These are phyloP conservation scores for Suillus subaureus DNA, from an alignment of 768 basidiomycete genomes.

Conservation along the genomic window DNA sequence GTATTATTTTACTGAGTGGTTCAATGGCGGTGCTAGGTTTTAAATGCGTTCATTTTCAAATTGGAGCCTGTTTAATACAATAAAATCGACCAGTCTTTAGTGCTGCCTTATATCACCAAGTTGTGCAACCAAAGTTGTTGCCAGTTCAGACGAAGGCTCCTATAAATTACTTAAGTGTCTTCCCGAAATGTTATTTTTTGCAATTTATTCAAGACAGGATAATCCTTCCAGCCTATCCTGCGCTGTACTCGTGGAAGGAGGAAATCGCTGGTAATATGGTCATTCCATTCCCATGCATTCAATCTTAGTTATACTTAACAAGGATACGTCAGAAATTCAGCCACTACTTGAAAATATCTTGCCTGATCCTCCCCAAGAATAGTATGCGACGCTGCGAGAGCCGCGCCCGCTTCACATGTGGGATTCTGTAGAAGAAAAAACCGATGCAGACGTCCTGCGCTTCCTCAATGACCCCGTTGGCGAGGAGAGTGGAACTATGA, in stretches of 20 bases:
- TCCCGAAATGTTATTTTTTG: no score
- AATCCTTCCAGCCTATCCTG: background rate
- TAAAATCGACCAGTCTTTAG: background rate
- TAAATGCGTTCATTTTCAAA: background rate
- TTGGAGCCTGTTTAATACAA: background rate
- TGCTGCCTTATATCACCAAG: no score
- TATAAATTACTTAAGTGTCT: no score
- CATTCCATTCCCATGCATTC: background rate
- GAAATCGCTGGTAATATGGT: background rate
- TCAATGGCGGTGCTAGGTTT: background rate
- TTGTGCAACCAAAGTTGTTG: no score
- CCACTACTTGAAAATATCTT: conserved; percentile 39
- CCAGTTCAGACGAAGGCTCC: background rate
- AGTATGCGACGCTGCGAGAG: conserved; percentile 37
- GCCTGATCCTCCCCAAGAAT: conserved; percentile 41
- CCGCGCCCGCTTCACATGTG: conserved; percentile 31
- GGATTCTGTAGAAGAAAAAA: conserved; percentile 31
- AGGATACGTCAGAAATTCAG: conserved; percentile 31
- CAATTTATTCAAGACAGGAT: background rate
- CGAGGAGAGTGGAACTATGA: conserved; percentile 38
- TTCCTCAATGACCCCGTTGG: conserved; percentile 35
- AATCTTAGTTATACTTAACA: background rate
- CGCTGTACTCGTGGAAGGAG: background rate
- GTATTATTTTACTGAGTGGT: background rate
- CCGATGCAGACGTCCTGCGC: conserved; percentile 32